phyloP scores from a whole-genome alignment of 306 rosid genomes.

The Acmispon strigosus region DNA sequence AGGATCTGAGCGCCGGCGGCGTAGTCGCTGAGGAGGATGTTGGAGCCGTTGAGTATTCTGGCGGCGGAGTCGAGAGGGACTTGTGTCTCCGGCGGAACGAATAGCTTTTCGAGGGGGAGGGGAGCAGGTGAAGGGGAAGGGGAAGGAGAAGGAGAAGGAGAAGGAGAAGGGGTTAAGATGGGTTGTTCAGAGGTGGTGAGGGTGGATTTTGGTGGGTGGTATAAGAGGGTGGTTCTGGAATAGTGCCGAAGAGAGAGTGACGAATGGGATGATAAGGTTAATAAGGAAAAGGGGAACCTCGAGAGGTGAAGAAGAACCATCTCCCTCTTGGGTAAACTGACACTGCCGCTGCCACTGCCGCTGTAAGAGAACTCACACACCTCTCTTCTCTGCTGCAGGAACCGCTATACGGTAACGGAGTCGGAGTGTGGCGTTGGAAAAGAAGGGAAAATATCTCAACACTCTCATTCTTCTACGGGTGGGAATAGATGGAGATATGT shows the following conservation, averaged over 20 bases:
- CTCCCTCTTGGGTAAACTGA: not conserved
- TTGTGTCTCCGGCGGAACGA: conserved; percentile 76
- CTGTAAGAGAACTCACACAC: not conserved
- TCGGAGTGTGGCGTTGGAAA: no score
- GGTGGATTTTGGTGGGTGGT: conserved; percentile 34
- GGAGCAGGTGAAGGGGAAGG: not conserved
- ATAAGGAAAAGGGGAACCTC: conserved; percentile 23
- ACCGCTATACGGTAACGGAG: no score
- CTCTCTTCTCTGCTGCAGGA: no score
- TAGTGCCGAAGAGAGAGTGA: conserved; percentile 18
- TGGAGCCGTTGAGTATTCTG: conserved; percentile 80
- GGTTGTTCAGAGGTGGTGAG: conserved; percentile 55
- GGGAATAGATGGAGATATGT: no score
- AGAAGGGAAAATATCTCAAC: no score
- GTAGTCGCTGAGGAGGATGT: conserved; percentile 72
- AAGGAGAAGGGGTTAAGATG: conserved; percentile 3
- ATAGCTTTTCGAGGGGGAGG: conserved; percentile 56
- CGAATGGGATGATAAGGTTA: conserved; percentile 1
- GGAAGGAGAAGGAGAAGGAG: not conserved
- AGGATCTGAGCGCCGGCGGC: conserved; percentile 63
- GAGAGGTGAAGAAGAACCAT: conserved; percentile 60
- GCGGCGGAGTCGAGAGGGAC: conserved; percentile 34
- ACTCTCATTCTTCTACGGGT: no score
- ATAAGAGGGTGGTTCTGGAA: conserved; percentile 2
- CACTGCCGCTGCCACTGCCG: not conserved